phyloP scores from a whole-genome alignment of 2,329 filamentous ascomycete species.

The Golovinomyces cichoracearum region DNA sequence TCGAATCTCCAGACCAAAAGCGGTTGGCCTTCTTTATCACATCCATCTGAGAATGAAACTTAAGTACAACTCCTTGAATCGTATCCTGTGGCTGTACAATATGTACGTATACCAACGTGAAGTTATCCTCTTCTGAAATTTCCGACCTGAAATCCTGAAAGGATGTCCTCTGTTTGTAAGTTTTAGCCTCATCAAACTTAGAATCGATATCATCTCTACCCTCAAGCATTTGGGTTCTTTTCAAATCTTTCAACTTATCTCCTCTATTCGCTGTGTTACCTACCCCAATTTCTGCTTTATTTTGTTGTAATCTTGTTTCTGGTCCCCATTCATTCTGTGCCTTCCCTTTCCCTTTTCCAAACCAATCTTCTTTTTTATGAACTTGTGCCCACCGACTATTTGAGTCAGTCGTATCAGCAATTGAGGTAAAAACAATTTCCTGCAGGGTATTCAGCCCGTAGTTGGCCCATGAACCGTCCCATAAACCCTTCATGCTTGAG shows the following conservation, averaged over 20 bases:
- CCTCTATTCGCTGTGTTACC: constrained; percentile 29
- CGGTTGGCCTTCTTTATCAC: constrained; percentile 69
- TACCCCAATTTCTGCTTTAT: constrained; percentile 20
- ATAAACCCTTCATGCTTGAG: constrained; percentile 2
- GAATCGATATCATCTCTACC: constrained; percentile 34
- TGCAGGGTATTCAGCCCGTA: constrained; percentile 1
- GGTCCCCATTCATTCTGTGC: constrained; percentile 13
- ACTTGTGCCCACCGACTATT: constrained; percentile 1
- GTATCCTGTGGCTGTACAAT: constrained; percentile 62
- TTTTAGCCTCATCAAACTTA: constrained; percentile 22
- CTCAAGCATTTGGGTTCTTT: constrained; percentile 32
- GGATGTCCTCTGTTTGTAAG: constrained; percentile 13
- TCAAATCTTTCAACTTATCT: constrained; percentile 27
- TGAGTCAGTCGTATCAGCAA: constrained; percentile 2
- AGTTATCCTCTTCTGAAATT: constrained; percentile 27
- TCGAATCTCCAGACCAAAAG: constrained; percentile 79
- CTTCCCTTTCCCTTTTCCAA: constrained; percentile 4
- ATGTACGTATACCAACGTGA: constrained; percentile 76
- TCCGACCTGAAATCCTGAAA: constrained; percentile 8
- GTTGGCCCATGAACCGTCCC: constrained; percentile 11
- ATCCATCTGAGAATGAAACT: constrained; percentile 65
- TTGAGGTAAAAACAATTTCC: constrained; percentile 1
- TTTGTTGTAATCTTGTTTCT: constrained; percentile 5
- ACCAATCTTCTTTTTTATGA: constrained; percentile 4
- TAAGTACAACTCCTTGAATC: constrained; percentile 69